Evolutionary conservation across 2,329 filamentous ascomycete genomes (phyloP).

Genomic region (Purpureocillium lavendulum): DNA sequence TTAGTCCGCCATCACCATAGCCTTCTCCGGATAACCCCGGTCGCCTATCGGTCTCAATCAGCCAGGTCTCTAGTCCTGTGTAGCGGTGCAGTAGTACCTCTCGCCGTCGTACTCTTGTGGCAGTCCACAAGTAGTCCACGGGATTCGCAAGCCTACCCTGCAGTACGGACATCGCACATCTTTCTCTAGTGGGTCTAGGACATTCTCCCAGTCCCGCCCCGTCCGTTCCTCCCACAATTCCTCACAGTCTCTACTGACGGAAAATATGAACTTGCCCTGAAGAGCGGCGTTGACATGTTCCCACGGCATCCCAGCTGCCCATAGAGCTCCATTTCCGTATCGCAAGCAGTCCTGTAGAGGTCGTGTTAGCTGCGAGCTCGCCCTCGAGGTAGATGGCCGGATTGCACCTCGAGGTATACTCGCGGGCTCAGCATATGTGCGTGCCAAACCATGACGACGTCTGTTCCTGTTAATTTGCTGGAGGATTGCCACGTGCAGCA

Average conservation of each 20-base stretch:
- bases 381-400: background rate
- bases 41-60: slow-evolving; percentile 5
- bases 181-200: slow-evolving; percentile 35
- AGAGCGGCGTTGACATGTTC: slow-evolving; percentile 44
- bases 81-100: background rate
- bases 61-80: background rate
- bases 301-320: slow-evolving; percentile 55
- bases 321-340: slow-evolving; percentile 40
- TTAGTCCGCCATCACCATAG: slow-evolving; percentile 42
- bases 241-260: slow-evolving; percentile 29
- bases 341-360: slow-evolving; percentile 26
- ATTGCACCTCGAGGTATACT: slow-evolving; percentile 56
- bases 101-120: background rate
- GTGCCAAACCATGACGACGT: slow-evolving; percentile 68
- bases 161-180: slow-evolving; percentile 44
- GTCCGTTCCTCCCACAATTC: slow-evolving; percentile 35
- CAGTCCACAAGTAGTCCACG: slow-evolving; percentile 44
- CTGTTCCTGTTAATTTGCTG: too few species aligned
- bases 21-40: slow-evolving; percentile 30
- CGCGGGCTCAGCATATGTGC: slow-evolving; percentile 62
- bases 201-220: slow-evolving; percentile 44
- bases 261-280: slow-evolving; percentile 45
- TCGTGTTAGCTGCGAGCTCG: background rate
- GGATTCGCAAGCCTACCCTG: slow-evolving; percentile 23
- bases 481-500: too few species aligned